phyloP scores from a whole-genome alignment of 495 filamentous ascomycete genomes.

The Tirmania nivea region DNA sequence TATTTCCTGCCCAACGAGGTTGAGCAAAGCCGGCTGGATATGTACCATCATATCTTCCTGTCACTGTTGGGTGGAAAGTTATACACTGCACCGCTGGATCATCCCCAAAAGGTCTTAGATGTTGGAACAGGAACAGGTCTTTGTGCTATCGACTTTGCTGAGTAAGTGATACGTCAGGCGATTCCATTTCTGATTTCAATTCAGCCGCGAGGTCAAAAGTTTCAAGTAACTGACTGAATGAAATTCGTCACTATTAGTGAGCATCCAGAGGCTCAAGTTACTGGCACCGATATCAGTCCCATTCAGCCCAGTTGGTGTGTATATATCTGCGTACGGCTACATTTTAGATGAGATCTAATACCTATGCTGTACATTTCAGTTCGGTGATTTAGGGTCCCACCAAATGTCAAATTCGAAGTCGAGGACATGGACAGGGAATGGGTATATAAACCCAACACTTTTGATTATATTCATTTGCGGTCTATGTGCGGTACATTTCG shows the following conservation, averaged over 20 bases:
- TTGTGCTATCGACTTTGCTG: constrained; percentile 34
- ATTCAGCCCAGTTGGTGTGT: constrained; percentile 33
- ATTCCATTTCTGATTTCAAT: too few species aligned
- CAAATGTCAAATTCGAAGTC: constrained; percentile 32
- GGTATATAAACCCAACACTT: constrained; percentile 30
- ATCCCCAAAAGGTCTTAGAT: constrained; percentile 21
- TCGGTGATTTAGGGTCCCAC: constrained; percentile 23
- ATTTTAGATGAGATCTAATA: too few species aligned
- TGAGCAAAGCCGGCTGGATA: constrained; percentile 48
- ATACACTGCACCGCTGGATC: constrained; percentile 33
- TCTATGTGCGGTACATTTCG: constrained; percentile 34
- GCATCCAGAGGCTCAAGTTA: constrained; percentile 5
- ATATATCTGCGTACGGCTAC: too few species aligned
- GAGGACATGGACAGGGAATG: constrained; percentile 32
- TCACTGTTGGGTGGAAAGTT: constrained; percentile 37
- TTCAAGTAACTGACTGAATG: too few species aligned
- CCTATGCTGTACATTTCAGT: too few species aligned
- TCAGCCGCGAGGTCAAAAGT: too few species aligned
- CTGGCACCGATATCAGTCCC: constrained; percentile 29
- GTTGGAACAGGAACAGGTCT: constrained; percentile 24
- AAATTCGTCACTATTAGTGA: constrained; percentile 3
- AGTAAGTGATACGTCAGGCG: too few species aligned
- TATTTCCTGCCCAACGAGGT: constrained; percentile 62
- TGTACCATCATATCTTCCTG: constrained; percentile 44
- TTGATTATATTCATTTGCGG: constrained; percentile 39